Evolutionary conservation across 768 basidiomycete genomes (phyloP).

Genomic region (Jaapia argillacea): DNA sequence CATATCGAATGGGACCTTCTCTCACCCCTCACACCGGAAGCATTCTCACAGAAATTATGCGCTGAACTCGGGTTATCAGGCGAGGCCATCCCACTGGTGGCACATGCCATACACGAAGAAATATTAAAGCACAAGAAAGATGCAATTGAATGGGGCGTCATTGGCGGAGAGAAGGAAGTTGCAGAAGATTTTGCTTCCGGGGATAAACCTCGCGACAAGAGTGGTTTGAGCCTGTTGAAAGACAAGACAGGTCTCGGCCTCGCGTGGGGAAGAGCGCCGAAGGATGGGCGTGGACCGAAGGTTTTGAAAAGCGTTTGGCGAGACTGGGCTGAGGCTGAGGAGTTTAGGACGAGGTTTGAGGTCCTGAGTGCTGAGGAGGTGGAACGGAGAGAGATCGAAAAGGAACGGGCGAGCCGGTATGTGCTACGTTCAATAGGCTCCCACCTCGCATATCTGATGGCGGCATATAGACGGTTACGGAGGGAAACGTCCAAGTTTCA

Average conservation of each 20-base stretch:
- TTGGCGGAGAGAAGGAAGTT: conserved; percentile 46
- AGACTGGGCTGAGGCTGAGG: conserved; percentile 89
- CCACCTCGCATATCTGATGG: background rate
- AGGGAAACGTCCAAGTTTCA: conserved; percentile 63
- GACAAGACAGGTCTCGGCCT: conserved; percentile 78
- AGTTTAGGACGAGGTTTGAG: conserved; percentile 83
- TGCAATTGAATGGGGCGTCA: conserved; percentile 87
- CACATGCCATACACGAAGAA: conserved; percentile 93
- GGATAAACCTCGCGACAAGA: conserved; percentile 32
- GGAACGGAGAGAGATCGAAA: conserved; percentile 80
- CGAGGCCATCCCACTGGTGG: conserved; percentile 80
- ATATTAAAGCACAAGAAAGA: conserved; percentile 93
- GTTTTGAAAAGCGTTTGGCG: conserved; percentile 83
- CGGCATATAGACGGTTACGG: conserved; percentile 39
- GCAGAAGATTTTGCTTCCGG: conserved; percentile 14
- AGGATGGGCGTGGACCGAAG: conserved; percentile 74
- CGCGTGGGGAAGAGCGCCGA: conserved; percentile 68
- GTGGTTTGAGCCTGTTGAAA: conserved; percentile 50
- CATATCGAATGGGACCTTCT: conserved; percentile 99
- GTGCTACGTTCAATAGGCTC: conserved; percentile 9
- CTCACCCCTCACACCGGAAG: conserved; percentile 83
- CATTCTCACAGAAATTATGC: conserved; percentile 72
- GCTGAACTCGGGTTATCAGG: conserved; percentile 81
- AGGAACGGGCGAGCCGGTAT: conserved; percentile 71
- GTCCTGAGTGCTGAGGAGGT: conserved; percentile 86